Base-by-base conservation (phyloP, 306 rosid species). In the Quercus agrifolia region DNA sequence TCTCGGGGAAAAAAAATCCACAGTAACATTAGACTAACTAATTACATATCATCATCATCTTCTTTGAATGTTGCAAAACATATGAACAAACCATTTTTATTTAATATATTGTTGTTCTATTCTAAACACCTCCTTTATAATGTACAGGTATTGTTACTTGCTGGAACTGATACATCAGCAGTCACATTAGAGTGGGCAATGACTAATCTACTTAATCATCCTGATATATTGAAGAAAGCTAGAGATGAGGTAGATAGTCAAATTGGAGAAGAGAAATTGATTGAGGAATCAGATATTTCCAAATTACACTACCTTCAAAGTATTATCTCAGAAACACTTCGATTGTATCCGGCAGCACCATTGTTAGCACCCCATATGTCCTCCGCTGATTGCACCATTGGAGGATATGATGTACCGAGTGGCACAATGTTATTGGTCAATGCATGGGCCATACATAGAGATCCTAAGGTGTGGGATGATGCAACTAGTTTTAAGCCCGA, bases 371-470 rank as follows among this genome's bases (percentile, higher is more conserved):
- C 64, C 64, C 64, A 21, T 6, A 58, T 58, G 64, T 58, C 64
- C 17, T 58, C 17, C 12, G 6, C 23, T 9, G 64, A 58, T 21
- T 58, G 64, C 15, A 58, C 15, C 5, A 12, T 58, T 13, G 17
- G 28, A 58, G 64, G 31, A 9, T 21, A 58, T 21, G 64, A 58
- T 58, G 15, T 58, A 21, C 30, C 64, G 0, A 11, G 30, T 58
- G 25, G 12, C 15, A 58, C 64, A 0, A 86, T 86, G 0, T 9
- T 86, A 20, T 57, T 82, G 68, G 79, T 80, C 23, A 86, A 86
- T 17, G 86, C 80, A 6, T 86, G 89, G 84, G 84, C 86, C 13
- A 33, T 86, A 28, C 89, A 86, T 8, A 79, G 89, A 70, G 86
- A 86, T 10, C 89, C 80, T 1, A 51, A 13, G 6, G 4, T 68